A percentile compares a stretch with the other conserved stretches of the same genome.
Conservation (phyloP, 441 rosid species). For the Syzygium syzygioides region DNA sequence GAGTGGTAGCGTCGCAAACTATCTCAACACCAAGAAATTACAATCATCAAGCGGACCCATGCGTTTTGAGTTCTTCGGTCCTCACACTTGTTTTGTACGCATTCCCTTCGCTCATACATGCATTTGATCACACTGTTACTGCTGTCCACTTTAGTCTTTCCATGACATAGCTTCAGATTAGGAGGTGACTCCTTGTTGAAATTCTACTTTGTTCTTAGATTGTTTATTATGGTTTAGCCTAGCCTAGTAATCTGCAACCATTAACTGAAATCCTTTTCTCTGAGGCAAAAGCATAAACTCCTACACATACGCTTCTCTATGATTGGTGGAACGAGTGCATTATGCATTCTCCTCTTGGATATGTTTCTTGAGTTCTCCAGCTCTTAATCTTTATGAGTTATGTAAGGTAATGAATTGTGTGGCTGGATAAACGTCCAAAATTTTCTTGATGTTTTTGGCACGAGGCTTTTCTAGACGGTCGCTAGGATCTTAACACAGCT, state of each 20-base stretch:
- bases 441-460: not conserved
- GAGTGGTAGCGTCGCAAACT: not conserved
- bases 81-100: not conserved
- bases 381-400: not conserved
- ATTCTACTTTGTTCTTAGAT: not conserved
- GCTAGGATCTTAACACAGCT: not conserved
- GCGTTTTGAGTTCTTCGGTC: not conserved
- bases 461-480: not conserved
- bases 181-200: not conserved
- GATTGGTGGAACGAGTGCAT: not conserved
- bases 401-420: not conserved
- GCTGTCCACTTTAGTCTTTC: not conserved
- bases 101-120: not conserved
- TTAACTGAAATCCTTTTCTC: not conserved
- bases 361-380: not conserved
- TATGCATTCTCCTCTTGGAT: not conserved
- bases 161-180: not conserved
- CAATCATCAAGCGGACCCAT: not conserved
- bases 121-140: not conserved
- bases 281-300: not conserved
- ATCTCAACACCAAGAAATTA: not conserved
- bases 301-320: not conserved
- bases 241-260: not conserved
- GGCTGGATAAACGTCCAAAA: not conserved
- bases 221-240: not conserved